Evolutionary conservation across 441 rosid species (phyloP), one percentile per base, ranked within the genome.

Genomic region (Biscutella laevigata): DNA sequence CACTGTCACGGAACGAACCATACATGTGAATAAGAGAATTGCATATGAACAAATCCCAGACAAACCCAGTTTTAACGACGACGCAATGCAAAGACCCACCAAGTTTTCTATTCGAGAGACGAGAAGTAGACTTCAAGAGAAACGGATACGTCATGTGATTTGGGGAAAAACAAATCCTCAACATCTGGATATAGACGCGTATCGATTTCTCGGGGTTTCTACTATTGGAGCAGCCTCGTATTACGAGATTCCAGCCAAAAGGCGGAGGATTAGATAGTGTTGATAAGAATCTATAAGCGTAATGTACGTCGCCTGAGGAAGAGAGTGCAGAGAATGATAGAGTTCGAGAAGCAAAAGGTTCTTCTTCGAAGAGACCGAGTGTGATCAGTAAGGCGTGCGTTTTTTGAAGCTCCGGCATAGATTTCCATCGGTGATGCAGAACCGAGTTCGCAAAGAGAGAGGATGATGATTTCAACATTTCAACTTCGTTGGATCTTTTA

Each of bases 141-240:
- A 86, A 84, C 6, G 95, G 88, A 69, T 69, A 81, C 0, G 95
- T 89, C 48, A 89, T 62, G 42, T 84, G 71, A 52, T 86, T 84
- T 0, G 94, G 82, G 24, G 49, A 53, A 57, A 64, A 40, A 17
- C 79, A 87, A 15, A 27, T 28, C 44, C 77, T 71, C 63, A 79
- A 39, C 88, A 84, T 84, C 28, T 74, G 21, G 6, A 75, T 61
- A 52, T 76, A 84, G 36, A 74, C 64, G 2, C 67, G 67, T 5
- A 80, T 24, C 14, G 95, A 69, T 43, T 54, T 67, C 30, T 70
- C 75, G 0, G 97, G 91, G 37, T 20, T 64, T 64, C 45, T 79
- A 72, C 78, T 75, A 15, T 43, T 59, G 13, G 83, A 75, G 52
- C 69, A 82, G 1, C 88, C 95, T 62, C 88, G 63, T 15, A 86